Base-by-base conservation (phyloP, 2,329 filamentous ascomycete genomes). In the Bretziella fagacearum region DNA sequence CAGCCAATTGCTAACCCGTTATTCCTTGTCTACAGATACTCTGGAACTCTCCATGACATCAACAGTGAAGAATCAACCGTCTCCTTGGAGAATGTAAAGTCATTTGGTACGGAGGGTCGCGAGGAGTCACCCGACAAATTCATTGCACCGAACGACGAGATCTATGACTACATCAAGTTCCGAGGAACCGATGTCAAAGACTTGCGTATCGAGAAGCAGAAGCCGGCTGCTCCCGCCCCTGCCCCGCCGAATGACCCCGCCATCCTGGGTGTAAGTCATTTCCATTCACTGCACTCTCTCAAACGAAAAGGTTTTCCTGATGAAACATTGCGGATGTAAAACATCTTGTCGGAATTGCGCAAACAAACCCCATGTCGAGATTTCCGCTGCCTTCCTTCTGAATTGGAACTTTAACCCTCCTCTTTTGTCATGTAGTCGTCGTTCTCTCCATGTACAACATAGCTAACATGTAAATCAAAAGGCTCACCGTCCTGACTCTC, bases 371-470 rank as follows among this genome's bases (percentile, higher is more conserved):
- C 43, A 69, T 94, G 87, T 93, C 79, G 87, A 94, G 77, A 80
- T 82, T 80, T 94, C 87, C 86, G 87, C 94, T 95, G 87, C 86
- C 87, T 95, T 95, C 87, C 87, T 95, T 94, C 86, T 95, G 86
- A 94, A 78, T 59, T 53, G 39, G 53, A 51, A 46, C 41, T 30
- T 46, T 3, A 26, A 17, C 17, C n/a, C 25, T 18, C 15, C 25
- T 20, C 18, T 37, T 29, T 29, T 43, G 17, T 20, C 23, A 30
- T 35, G 5, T 17, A n/a, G n/a, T 10, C 11, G n/a, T 15, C 15
- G 13, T 26, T 40, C 17, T 11, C 40, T 27, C 30, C 17, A 39
- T 36, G 30, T 13, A 22, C 18, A 20, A 6, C 13, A 13, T 27
- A 22, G 25, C 29, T 46, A 46, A 42, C 37, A 47, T 33, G 15